phyloP scores from a whole-genome alignment of 306 rosid species.

The Dalbergia oliveri region DNA sequence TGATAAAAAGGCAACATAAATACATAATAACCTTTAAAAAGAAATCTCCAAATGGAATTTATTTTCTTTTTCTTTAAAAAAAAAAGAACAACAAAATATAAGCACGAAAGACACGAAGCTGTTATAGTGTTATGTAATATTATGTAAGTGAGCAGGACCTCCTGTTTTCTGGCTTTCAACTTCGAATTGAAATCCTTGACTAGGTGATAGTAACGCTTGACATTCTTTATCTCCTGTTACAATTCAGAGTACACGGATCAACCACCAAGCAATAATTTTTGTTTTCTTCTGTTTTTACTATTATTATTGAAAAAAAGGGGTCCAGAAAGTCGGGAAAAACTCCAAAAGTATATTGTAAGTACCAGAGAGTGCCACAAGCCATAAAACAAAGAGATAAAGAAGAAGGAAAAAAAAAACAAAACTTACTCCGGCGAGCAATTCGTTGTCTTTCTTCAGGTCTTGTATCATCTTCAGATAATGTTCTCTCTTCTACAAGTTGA shows the following conservation, averaged over 20 bases:
- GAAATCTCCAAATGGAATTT: not conserved
- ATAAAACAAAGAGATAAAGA: not conserved
- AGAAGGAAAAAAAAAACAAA: not conserved
- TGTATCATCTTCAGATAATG: conserved; percentile 46
- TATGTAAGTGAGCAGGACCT: conserved; percentile 40
- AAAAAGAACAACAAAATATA: not conserved
- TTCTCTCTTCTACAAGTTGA: conserved; percentile 52
- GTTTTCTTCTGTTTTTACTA: not conserved
- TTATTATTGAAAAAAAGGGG: not conserved
- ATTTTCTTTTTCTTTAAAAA: not conserved
- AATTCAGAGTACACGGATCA: conserved; percentile 25
- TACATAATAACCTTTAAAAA: not conserved
- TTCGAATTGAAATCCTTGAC: conserved; percentile 47
- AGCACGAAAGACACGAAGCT: not conserved
- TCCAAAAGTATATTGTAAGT: conserved; percentile 17
- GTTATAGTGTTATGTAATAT: too few relatives aligned
- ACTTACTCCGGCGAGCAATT: conserved; percentile 51
- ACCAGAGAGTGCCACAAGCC: not conserved
- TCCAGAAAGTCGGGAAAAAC: not conserved
- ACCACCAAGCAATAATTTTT: not conserved
- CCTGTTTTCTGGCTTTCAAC: conserved; percentile 53
- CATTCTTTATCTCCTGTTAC: conserved; percentile 61
- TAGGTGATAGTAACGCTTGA: conserved; percentile 30
- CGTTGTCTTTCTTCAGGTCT: conserved; percentile 40
- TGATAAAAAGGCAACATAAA: conserved; percentile 9